Evolutionary conservation across 352 stramenopile genomes (phyloP).

Genomic region (Globisporangium nodosum): DNA sequence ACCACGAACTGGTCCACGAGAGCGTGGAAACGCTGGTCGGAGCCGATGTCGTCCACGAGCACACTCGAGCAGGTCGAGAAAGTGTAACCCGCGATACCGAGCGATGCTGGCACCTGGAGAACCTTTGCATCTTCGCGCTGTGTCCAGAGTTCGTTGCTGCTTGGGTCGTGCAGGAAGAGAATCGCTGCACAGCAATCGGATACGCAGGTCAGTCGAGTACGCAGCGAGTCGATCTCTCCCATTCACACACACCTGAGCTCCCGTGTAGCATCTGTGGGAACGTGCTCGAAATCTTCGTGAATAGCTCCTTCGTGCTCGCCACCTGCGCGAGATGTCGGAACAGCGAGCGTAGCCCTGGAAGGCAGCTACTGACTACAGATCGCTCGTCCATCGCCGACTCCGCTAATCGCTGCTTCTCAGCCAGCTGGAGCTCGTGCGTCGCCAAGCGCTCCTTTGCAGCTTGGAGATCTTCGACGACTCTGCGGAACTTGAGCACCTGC

Average conservation of each 20-base stretch:
- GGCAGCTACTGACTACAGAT: slow-evolving; percentile 9
- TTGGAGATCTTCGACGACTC: slow-evolving; percentile 2
- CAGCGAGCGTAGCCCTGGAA: slow-evolving; percentile 33
- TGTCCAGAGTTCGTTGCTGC: slow-evolving; percentile 63
- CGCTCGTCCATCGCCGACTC: neutral
- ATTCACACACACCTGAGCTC: slow-evolving; percentile 18
- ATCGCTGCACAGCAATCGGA: slow-evolving; percentile 14
- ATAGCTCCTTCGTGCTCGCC: slow-evolving; percentile 33
- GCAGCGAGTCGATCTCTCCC: neutral
- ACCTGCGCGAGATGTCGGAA: slow-evolving; percentile 37
- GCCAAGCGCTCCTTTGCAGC: neutral
- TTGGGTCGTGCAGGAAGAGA: slow-evolving; percentile 59
- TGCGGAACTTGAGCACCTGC: neutral
- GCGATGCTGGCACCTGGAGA: slow-evolving; percentile 42
- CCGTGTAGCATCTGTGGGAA: slow-evolving; percentile 39
- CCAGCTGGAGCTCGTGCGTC: neutral
- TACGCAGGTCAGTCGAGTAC: neutral
- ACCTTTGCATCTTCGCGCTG: slow-evolving; percentile 36
- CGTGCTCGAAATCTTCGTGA: slow-evolving; percentile 25
- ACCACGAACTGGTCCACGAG: slow-evolving; percentile 61
- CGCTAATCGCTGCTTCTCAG: neutral
- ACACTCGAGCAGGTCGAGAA: slow-evolving; percentile 32
- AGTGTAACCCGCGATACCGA: slow-evolving; percentile 51
- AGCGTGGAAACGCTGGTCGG: slow-evolving; percentile 49
- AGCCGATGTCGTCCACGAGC: slow-evolving; percentile 30